These are phyloP conservation scores for Acacia acuminata DNA, from an alignment of 306 rosid genomes.

Conservation along the genomic window DNA sequence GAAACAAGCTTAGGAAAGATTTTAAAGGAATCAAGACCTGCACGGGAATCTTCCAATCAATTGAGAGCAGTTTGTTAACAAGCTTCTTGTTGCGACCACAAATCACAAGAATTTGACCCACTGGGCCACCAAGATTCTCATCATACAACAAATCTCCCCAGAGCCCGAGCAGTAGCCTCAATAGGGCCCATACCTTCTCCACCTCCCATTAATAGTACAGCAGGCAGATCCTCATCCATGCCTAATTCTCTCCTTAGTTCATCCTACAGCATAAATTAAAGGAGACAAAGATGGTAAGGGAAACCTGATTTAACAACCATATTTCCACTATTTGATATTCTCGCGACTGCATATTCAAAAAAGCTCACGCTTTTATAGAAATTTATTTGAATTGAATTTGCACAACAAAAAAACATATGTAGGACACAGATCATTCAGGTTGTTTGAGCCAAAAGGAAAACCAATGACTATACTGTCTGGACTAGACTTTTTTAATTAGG, in stretches of 20 bases:
- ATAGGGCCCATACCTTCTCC: conserved; percentile 99
- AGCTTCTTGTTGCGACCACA: conserved; percentile 97
- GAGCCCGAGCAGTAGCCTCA: conserved; percentile 95
- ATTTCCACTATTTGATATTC: neutral
- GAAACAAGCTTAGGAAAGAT: conserved; percentile 2
- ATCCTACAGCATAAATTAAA: conserved; percentile 43
- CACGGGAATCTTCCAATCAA: conserved; percentile 88
- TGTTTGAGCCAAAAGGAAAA: neutral
- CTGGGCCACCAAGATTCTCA: conserved; percentile 64
- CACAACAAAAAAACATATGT: neutral
- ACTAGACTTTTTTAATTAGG: neutral
- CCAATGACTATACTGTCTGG: neutral
- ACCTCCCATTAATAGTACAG: conserved; percentile 96
- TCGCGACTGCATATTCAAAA: neutral
- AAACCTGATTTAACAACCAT: neutral
- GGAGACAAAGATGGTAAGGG: conserved; percentile 25
- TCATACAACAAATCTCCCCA: conserved; percentile 69
- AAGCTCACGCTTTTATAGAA: neutral
- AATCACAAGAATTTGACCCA: conserved; percentile 87
- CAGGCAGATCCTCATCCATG: conserved; percentile 96
- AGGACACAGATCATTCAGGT: neutral
- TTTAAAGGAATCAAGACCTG: conserved; percentile 56
- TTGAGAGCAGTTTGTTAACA: conserved; percentile 60
- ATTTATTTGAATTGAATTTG: neutral
- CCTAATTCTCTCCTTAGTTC: conserved; percentile 76